phyloP scores from a whole-genome alignment of 495 filamentous ascomycete species.

The Copromyces sp. region DNA sequence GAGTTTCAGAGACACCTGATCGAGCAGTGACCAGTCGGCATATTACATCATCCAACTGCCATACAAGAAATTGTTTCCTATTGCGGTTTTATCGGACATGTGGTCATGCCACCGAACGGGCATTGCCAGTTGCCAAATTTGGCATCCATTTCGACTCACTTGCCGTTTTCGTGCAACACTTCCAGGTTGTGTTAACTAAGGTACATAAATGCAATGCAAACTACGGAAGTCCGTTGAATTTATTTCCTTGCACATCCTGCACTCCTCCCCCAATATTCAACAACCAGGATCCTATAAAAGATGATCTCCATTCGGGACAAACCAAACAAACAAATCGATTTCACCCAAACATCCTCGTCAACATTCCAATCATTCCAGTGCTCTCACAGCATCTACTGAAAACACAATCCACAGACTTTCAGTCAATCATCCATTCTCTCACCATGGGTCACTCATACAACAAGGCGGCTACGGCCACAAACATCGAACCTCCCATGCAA shows the following conservation, averaged over 20 bases:
- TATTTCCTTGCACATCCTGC: too few relatives aligned
- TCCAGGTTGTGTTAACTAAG: too few relatives aligned
- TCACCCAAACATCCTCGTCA: background rate
- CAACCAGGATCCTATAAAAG: background rate
- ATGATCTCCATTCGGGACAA: background rate
- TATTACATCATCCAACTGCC: background rate
- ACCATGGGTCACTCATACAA: constrained; percentile 16
- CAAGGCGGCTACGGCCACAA: constrained; percentile 9
- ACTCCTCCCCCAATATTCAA: background rate
- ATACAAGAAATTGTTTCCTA: background rate
- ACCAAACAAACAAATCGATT: background rate
- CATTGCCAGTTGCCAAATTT: background rate
- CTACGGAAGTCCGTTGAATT: too few relatives aligned
- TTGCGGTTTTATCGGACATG: background rate
- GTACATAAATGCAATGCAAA: too few relatives aligned
- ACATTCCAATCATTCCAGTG: background rate
- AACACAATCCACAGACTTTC: background rate
- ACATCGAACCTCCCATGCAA: constrained; percentile 9
- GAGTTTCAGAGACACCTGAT: background rate
- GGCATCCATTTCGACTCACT: background rate
- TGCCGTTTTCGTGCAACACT: background rate
- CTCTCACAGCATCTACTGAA: background rate
- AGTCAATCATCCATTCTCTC: background rate
- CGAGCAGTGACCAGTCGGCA: background rate
- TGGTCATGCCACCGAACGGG: background rate